These are phyloP conservation scores for Kluyveromyces sp. DNA, from an alignment of 1,139 yeast species.

Conservation along the genomic window DNA sequence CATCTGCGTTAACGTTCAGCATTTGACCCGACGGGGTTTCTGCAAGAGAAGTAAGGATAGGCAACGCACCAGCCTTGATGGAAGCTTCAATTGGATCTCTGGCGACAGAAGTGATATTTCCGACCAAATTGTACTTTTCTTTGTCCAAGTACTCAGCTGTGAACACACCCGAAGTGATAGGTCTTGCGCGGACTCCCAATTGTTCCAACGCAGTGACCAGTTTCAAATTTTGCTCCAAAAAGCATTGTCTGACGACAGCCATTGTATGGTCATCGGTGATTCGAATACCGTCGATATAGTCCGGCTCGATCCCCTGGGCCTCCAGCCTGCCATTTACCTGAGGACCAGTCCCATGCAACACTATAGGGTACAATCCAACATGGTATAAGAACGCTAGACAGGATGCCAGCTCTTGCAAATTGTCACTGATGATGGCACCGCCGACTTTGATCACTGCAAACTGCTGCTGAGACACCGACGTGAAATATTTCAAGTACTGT, in stretches of 20 bases:
- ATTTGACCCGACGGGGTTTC: conserved; percentile 96
- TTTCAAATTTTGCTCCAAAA: conserved; percentile 88
- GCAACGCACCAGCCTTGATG: conserved; percentile 92
- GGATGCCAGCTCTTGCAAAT: conserved; percentile 85
- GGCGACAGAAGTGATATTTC: conserved; percentile 78
- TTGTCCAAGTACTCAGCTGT: conserved; percentile 87
- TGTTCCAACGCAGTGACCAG: conserved; percentile 93
- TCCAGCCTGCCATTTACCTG: conserved; percentile 92
- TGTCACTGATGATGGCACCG: conserved; percentile 96
- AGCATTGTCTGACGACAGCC: conserved; percentile 93
- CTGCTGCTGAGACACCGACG: conserved; percentile 92
- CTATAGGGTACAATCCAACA: conserved; percentile 94
- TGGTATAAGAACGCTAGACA: conserved; percentile 94
- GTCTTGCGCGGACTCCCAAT: conserved; percentile 96
- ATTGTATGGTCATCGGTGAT: conserved; percentile 92
- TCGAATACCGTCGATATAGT: conserved; percentile 92
- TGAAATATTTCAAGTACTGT: conserved; percentile 91
- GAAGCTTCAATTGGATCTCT: conserved; percentile 92
- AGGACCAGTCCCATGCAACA: conserved; percentile 97
- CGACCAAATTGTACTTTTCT: conserved; percentile 87
- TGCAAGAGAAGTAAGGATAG: conserved; percentile 91
- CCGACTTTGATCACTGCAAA: conserved; percentile 98
- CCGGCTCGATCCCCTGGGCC: conserved; percentile 92
- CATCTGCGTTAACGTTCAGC: conserved; percentile 95
- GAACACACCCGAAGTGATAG: conserved; percentile 97